These are phyloP conservation scores for Penicillium goetzii DNA, from an alignment of 495 filamentous ascomycete species.

Conservation along the genomic window DNA sequence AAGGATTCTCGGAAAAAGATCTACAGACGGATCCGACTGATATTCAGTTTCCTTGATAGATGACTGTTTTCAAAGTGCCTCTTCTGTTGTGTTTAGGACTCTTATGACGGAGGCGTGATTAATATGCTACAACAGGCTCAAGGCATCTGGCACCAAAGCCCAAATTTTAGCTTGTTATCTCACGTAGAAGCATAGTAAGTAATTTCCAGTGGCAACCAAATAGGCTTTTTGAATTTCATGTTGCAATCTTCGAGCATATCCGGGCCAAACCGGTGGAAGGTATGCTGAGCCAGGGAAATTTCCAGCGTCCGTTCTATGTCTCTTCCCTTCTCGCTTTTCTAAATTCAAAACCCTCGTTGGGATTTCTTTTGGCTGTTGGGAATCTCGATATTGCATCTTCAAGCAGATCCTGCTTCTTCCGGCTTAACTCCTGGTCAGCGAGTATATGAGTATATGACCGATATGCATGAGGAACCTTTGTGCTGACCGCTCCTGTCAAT, in stretches of 20 bases:
- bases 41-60: not conserved
- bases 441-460: conserved; percentile 5
- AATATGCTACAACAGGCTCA: too few species aligned
- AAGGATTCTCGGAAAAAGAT: not conserved
- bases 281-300: not conserved
- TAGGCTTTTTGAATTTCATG: too few species aligned
- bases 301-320: not conserved
- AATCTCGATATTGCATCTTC: not conserved
- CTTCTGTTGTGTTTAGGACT: not conserved
- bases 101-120: too few species aligned
- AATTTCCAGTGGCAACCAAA: too few species aligned
- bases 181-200: too few species aligned
- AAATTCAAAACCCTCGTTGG: too few species aligned
- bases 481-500: not conserved
- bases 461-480: not conserved
- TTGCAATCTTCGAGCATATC: too few species aligned
- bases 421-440: not conserved
- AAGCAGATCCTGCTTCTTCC: not conserved
- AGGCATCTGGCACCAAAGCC: not conserved
- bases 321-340: not conserved
- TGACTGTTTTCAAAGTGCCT: not conserved
- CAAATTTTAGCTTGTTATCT: too few species aligned
- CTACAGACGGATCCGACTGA: not conserved
- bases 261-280: too few species aligned
- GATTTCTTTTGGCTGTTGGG: too few species aligned